These are phyloP conservation scores for Pestalotiopsis sp. DNA, from an alignment of 2,329 filamentous ascomycete species.

Conservation along the genomic window DNA sequence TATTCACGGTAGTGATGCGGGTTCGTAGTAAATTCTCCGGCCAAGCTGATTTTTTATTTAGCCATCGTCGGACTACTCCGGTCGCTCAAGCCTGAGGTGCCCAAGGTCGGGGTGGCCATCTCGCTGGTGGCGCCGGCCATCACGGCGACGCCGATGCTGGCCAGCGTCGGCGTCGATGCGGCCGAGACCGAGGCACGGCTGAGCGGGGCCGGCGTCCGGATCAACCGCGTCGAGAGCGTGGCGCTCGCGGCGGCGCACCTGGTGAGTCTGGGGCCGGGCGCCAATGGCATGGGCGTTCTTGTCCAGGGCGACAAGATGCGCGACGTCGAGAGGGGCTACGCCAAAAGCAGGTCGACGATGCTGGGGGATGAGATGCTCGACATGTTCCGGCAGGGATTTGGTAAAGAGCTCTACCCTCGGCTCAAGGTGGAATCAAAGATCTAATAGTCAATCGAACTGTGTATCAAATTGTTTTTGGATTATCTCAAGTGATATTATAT, in stretches of 20 bases:
- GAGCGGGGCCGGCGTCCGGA: not conserved
- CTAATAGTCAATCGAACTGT: not conserved
- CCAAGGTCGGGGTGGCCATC: conserved; percentile 8
- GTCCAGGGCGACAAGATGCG: conserved; percentile 6
- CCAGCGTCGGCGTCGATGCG: not conserved
- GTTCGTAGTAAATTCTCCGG: no score
- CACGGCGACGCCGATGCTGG: conserved; percentile 5
- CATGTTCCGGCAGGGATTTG: not conserved
- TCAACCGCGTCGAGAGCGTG: conserved; percentile 3
- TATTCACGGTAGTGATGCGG: no score
- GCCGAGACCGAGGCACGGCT: not conserved
- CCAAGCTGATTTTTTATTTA: not conserved
- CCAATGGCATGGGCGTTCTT: not conserved
- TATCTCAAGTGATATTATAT: not conserved
- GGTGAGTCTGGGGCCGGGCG: not conserved
- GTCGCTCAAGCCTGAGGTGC: not conserved
- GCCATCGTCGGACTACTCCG: conserved; percentile 3
- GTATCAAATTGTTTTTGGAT: not conserved
- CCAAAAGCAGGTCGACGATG: not conserved
- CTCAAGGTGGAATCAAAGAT: not conserved
- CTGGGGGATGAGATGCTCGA: conserved; percentile 1
- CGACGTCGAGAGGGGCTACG: conserved; percentile 1
- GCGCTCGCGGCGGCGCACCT: not conserved
- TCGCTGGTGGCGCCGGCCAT: conserved; percentile 8
- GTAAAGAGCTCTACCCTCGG: not conserved